These are phyloP conservation scores for Sphenostylis stenocarpa DNA, from an alignment of 306 rosid genomes.

Conservation along the genomic window DNA sequence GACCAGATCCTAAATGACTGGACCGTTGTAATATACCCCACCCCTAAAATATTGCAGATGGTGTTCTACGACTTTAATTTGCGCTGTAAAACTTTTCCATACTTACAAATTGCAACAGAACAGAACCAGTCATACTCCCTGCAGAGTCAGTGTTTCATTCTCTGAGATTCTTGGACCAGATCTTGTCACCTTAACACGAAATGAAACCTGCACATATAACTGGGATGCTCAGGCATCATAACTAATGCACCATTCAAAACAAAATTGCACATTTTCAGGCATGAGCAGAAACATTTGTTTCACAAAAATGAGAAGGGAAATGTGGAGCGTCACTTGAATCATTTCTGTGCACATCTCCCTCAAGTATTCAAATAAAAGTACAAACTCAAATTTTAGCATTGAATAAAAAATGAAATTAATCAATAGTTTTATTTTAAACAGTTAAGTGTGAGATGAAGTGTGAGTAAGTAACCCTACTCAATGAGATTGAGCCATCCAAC, in stretches of 20 bases:
- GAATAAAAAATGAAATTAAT: background rate
- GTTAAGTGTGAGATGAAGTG: background rate
- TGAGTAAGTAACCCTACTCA: background rate
- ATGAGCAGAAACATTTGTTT: background rate
- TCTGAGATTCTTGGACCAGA: conserved; percentile 38
- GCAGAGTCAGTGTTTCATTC: conserved; percentile 42
- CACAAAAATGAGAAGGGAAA: background rate
- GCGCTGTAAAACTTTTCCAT: conserved; percentile 20
- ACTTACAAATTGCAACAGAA: background rate
- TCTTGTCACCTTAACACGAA: conserved; percentile 63
- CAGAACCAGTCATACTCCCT: conserved; percentile 32
- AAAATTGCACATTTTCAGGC: background rate
- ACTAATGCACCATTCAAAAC: background rate
- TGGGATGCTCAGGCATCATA: conserved; percentile 2
- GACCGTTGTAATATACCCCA: background rate
- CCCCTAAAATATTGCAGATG: background rate
- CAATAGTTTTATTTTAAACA: background rate
- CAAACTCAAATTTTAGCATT: background rate
- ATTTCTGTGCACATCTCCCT: background rate
- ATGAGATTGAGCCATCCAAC: background rate
- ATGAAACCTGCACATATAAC: conserved; percentile 58
- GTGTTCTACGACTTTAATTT: conserved; percentile 5
- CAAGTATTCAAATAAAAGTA: background rate
- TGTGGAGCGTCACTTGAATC: background rate
- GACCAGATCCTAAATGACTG: background rate